Evolutionary conservation across 495 filamentous ascomycete genomes (phyloP).

Genomic region (Annulohypoxylon nitens): DNA sequence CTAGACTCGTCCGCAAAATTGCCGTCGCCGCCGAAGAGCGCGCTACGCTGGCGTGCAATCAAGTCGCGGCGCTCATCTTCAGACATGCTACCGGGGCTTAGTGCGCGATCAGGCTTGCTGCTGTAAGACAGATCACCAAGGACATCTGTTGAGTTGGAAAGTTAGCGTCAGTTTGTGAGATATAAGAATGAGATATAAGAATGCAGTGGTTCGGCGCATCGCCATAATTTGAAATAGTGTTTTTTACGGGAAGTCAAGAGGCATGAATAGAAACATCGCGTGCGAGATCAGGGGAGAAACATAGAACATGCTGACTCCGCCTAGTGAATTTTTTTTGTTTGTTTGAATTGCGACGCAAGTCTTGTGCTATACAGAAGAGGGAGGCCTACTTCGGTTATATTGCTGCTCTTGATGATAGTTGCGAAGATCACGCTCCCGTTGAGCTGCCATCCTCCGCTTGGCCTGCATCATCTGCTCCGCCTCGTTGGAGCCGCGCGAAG

Average conservation of each 20-base stretch:
- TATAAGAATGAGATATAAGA: conserved; percentile 25
- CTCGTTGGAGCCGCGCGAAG: conserved; percentile 85
- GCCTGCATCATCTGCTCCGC: conserved; percentile 99
- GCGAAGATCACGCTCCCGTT: conserved; percentile 97
- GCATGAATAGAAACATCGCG: conserved; percentile 46
- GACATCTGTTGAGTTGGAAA: conserved; percentile 72
- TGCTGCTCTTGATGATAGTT: conserved; percentile 99
- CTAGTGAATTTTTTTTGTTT: conserved; percentile 56
- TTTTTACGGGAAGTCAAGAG: conserved; percentile 46
- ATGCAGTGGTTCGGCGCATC: conserved; percentile 46
- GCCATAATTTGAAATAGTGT: conserved; percentile 38
- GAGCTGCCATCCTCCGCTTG: conserved; percentile 97
- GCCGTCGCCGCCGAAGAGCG: conserved; percentile 86
- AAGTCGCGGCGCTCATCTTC: conserved; percentile 97
- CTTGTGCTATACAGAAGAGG: conserved; percentile 70
- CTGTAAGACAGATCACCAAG: conserved; percentile 82
- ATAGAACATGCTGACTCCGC: conserved; percentile 56
- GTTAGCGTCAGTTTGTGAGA: conserved; percentile 54
- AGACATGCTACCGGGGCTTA: conserved; percentile 89
- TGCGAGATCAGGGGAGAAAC: conserved; percentile 51
- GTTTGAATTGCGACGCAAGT: conserved; percentile 67
- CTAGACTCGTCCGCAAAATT: conserved; percentile 74
- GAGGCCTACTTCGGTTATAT: conserved; percentile 95
- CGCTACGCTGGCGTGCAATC: conserved; percentile 93
- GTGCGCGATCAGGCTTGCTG: conserved; percentile 87